Conservation (phyloP, 1,284 basidiomycete genomes). For the Trametes hirsuta region DNA sequence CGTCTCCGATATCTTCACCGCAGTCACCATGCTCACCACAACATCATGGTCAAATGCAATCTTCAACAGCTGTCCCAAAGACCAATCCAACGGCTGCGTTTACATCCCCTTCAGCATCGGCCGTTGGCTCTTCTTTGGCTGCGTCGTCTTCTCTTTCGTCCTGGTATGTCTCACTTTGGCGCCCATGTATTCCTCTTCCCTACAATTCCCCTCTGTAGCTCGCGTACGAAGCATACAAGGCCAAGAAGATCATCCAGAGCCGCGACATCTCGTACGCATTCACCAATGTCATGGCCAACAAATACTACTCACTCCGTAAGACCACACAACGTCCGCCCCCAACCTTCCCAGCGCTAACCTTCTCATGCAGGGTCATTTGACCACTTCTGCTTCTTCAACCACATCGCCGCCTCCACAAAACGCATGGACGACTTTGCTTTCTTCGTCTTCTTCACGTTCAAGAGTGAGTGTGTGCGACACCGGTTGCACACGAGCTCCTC, state of each 20-base stretch:
- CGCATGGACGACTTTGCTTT: constrained; percentile 97
- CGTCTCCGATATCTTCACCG: constrained; percentile 97
- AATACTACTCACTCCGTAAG: constrained; percentile 91
- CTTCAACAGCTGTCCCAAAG: constrained; percentile 69
- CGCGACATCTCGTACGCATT: constrained; percentile 97
- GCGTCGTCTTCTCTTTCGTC: constrained; percentile 97
- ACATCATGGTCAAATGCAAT: constrained; percentile 90
- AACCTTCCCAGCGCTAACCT: constrained; percentile 3
- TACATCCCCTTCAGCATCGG: constrained; percentile 88
- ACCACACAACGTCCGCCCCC: constrained; percentile 20
- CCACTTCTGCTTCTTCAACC: constrained; percentile 97
- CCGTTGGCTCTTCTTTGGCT: constrained; percentile 97
- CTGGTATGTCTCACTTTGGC: constrained; percentile 57
- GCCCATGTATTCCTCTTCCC: constrained; percentile 6
- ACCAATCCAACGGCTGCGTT: constrained; percentile 67
- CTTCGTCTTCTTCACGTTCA: constrained; percentile 99
- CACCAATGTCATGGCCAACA: constrained; percentile 96
- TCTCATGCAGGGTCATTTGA: constrained; percentile 79
- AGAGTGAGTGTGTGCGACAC: constrained; percentile 62
- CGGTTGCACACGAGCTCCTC: not conserved
- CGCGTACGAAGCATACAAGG: constrained; percentile 91
- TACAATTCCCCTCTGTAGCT: constrained; percentile 46
- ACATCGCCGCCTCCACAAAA: constrained; percentile 95
- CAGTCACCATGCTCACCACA: constrained; percentile 94
- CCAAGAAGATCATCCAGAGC: constrained; percentile 91